Conservation (phyloP, 352 stramenopile genomes). For the Globisporangium nodosum region DNA sequence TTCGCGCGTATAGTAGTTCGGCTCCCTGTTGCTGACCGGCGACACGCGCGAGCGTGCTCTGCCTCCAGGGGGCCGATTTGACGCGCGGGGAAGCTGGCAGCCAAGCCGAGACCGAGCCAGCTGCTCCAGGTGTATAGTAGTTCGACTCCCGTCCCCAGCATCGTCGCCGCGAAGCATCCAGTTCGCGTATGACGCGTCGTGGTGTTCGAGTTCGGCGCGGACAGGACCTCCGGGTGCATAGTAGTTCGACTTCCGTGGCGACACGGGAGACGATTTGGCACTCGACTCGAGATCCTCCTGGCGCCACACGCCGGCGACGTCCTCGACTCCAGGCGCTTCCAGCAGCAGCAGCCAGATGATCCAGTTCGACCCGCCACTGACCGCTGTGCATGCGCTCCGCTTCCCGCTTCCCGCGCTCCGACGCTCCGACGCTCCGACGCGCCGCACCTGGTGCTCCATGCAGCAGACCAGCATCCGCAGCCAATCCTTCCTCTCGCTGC, state of each 20-base stretch:
- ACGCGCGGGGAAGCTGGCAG: not conserved
- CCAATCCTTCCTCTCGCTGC: not conserved
- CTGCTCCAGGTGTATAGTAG: no score
- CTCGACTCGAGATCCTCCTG: not conserved
- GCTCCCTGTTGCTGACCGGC: not conserved
- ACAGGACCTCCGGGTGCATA: not conserved
- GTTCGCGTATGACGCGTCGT: not conserved
- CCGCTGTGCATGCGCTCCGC: no score
- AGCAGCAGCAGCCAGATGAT: not conserved
- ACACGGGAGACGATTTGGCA: slow-evolving; percentile 6
- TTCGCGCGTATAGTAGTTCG: slow-evolving; percentile 4
- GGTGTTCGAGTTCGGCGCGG: not conserved
- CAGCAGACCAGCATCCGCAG: not conserved
- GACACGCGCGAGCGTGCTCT: not conserved
- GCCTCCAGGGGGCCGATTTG: not conserved
- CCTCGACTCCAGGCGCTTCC: not conserved
- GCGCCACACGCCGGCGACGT: not conserved
- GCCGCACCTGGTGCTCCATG: not conserved
- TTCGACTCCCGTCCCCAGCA: not conserved
- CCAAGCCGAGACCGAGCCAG: no score
- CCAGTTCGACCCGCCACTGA: not conserved
- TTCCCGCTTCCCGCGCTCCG: not conserved
- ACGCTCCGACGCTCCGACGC: not conserved
- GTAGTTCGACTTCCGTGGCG: slow-evolving; percentile 2
- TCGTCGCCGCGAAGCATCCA: not conserved